Conservation (phyloP, 2,329 filamentous ascomycete genomes). For the Coniochaeta prunicola region DNA sequence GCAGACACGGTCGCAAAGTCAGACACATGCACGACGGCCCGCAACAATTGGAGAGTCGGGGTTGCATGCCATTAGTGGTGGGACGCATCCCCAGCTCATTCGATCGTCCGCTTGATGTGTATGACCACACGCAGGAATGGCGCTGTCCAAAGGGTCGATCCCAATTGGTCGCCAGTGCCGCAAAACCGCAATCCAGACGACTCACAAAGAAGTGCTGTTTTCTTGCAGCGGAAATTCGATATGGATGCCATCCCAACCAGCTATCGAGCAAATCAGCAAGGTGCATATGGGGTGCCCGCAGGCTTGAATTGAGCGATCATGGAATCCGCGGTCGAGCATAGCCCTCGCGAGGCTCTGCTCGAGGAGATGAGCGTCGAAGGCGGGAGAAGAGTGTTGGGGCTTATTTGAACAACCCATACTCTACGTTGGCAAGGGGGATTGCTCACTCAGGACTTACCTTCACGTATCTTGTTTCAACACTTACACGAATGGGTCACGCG, state of each 20-base stretch:
- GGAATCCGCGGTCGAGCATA: not conserved
- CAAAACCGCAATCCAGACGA: not conserved
- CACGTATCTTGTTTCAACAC: too few relatives aligned
- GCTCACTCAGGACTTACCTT: not conserved
- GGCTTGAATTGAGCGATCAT: not conserved
- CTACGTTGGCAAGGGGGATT: not conserved
- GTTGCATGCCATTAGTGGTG: not conserved
- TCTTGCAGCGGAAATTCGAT: not conserved
- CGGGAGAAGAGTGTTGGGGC: not conserved
- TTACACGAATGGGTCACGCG: not conserved
- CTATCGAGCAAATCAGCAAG: not conserved
- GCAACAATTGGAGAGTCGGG: not conserved
- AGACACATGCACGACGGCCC: not conserved
- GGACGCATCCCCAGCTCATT: not conserved
- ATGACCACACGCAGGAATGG: not conserved
- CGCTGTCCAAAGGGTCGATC: not conserved
- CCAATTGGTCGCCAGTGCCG: not conserved
- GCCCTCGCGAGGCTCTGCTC: not conserved
- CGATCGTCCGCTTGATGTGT: not conserved
- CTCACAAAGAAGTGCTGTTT: not conserved
- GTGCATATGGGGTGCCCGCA: not conserved
- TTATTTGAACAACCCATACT: not conserved
- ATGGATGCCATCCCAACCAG: not conserved
- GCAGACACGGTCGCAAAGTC: not conserved
- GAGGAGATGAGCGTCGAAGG: not conserved